Evolutionary conservation across 164 flowering plant genomes (phyloP), one percentile per base, ranked within the genome.

Genomic region (Houttuynia cordata): DNA sequence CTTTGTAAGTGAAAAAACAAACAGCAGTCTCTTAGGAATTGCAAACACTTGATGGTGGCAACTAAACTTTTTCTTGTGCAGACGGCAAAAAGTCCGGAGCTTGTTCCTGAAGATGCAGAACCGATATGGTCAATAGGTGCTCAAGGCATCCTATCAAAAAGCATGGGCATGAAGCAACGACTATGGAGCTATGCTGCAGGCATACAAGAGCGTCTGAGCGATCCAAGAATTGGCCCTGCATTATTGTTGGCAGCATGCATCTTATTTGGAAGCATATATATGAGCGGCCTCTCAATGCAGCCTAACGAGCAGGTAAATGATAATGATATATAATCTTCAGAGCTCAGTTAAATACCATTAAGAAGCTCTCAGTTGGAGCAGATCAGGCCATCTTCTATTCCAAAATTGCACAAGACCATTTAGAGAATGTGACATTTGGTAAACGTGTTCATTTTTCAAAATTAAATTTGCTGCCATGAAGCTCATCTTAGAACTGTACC

Each of bases 201-300:
- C 62, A 45, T 73, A 55, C 53, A 50, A 63, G 84, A 82, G 77
- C 58, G 53, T 23, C 58, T 80, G 19, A 75, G 70, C 59, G 99
- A 93, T 75, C 95, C 97, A 62, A 80, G 99, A 70, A 70, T 85
- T 52, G 96, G 97, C 25, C 90, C 96, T 8, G 25, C 78, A 59
- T 70, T 91, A 73, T 83, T 91, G 63, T 65, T 94, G 71, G 87
- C 67, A 50, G 86, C 99, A 52, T 70, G 79, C 24, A 53, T 91
- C 66, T 88, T 91, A 22, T 83, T 76, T 58, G 89, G 86, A 63
- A 58, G 74, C 58, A 82, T 87, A 64, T 88, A 83, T 85, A 66
- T 85, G 56, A 73, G 64, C 20, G 76, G 81, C 53, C 80, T 71
- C 69, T 45, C 76, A 56, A 65, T 69, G 63, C 68, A 60, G 41